Percentiles rank a stretch among this genome's conserved stretches.
Evolutionary conservation across 2,329 filamentous ascomycete genomes (phyloP).

Genomic region (Pyrenophora graminea): DNA sequence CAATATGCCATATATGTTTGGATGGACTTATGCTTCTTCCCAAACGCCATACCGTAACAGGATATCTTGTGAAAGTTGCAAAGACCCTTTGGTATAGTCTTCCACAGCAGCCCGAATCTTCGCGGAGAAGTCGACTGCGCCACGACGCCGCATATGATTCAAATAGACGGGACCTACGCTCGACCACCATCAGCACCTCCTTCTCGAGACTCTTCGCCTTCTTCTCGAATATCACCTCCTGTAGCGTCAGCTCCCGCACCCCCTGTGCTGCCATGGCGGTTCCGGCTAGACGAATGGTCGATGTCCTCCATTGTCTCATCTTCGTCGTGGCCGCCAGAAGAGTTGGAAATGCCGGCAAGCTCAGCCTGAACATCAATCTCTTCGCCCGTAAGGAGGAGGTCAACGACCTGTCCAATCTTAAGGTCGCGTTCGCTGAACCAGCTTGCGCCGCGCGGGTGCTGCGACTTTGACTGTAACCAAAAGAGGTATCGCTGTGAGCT

Average conservation of each 20-base stretch:
- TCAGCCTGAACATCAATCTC: constrained; percentile 79
- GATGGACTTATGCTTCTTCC: constrained; percentile 27
- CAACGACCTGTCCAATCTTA: constrained; percentile 86
- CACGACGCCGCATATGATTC: constrained; percentile 40
- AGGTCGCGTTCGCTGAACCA: constrained; percentile 85
- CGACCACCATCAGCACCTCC: constrained; percentile 94
- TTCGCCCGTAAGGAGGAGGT: constrained; percentile 82
- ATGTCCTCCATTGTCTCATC: constrained; percentile 67
- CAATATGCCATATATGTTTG: constrained; percentile 23
- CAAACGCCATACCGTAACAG: constrained; percentile 41
- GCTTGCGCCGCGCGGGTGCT: constrained; percentile 68
- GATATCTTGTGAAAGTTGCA: constrained; percentile 19
- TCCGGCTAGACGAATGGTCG: constrained; percentile 46
- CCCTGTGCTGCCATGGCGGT: constrained; percentile 59
- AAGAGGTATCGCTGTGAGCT: constrained; percentile 91
- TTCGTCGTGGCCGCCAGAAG: constrained; percentile 59
- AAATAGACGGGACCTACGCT: constrained; percentile 82
- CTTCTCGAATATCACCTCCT: constrained; percentile 87
- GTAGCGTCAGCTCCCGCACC: constrained; percentile 86
- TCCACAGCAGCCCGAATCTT: constrained; percentile 24
- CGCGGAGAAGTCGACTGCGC: constrained; percentile 38
- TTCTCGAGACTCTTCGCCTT: constrained; percentile 85
- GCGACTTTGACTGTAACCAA: constrained; percentile 92
- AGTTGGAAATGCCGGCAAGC: constrained; percentile 63
- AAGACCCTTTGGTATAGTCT: constrained; percentile 23